These are phyloP conservation scores for Penicillium subrubescens DNA, from an alignment of 495 filamentous ascomycete genomes.

Conservation along the genomic window DNA sequence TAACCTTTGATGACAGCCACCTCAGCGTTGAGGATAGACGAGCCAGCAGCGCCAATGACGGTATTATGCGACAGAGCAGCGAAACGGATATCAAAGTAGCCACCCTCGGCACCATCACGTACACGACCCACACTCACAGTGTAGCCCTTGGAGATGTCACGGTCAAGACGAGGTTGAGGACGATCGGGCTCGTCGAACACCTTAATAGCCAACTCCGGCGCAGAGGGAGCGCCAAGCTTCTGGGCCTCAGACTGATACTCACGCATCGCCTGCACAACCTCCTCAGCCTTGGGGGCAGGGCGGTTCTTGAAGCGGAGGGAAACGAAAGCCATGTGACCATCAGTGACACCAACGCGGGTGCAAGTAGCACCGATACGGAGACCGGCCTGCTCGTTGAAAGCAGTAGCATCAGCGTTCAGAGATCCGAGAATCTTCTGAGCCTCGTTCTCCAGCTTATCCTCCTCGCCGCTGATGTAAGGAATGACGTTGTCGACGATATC, in stretches of 20 bases:
- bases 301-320: conserved; percentile 70
- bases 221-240: conserved; percentile 73
- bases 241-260: conserved; percentile 76
- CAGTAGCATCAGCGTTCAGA: conserved; percentile 64
- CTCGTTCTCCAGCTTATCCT: conserved; percentile 85
- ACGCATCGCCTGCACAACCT: conserved; percentile 68
- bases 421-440: conserved; percentile 81
- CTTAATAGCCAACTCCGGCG: conserved; percentile 69
- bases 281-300: conserved; percentile 57
- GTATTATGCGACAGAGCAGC: conserved; percentile 85
- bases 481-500: conserved; percentile 81
- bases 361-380: conserved; percentile 77
- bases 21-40: conserved; percentile 92
- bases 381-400: conserved; percentile 62
- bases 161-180: conserved; percentile 83
- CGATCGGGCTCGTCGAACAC: conserved; percentile 81
- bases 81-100: conserved; percentile 82
- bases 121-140: conserved; percentile 81
- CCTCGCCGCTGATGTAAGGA: conserved; percentile 83
- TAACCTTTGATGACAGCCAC: conserved; percentile 89
- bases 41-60: conserved; percentile 92
- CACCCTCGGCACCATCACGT: conserved; percentile 67
- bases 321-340: conserved; percentile 84
- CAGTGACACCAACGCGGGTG: conserved; percentile 79
- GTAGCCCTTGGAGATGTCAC: conserved; percentile 73